Evolutionary conservation across 352 stramenopile genomes (phyloP).

Genomic region (Phytophthora meadii): DNA sequence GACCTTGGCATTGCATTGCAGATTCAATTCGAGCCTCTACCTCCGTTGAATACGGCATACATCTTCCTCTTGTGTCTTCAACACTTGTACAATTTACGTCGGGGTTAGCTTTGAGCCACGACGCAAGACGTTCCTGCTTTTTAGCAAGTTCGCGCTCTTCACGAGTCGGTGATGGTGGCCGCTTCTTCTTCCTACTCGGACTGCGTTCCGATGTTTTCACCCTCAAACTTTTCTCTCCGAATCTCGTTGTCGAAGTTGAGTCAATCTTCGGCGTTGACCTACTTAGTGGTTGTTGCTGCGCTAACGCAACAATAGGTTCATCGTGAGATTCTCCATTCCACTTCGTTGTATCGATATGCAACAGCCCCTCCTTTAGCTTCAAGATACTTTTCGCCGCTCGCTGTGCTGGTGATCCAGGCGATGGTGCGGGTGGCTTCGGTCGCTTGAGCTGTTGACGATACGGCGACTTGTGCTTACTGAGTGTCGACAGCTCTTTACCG

Average conservation of each 20-base stretch:
- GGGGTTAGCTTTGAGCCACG: conserved; percentile 28
- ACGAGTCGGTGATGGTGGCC: conserved; percentile 13
- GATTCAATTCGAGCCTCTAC: conserved; percentile 42
- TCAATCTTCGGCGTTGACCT: conserved; percentile 10
- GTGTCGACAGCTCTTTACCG: conserved; percentile 9
- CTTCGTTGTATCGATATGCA: conserved; percentile 24
- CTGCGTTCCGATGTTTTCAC: conserved; percentile 14
- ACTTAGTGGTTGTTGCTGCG: conserved; percentile 10
- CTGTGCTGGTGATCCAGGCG: conserved; percentile 48
- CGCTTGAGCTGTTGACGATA: conserved; percentile 41
- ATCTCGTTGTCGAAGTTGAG: neutral
- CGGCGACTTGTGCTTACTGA: conserved; percentile 43
- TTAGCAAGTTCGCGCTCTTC: conserved; percentile 25
- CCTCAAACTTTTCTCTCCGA: conserved; percentile 7
- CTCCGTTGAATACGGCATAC: conserved; percentile 42
- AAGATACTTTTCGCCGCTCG: conserved; percentile 64
- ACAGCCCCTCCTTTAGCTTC: conserved; percentile 52
- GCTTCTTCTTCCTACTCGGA: conserved; percentile 31
- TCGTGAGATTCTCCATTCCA: conserved; percentile 1
- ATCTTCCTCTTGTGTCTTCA: conserved; percentile 1
- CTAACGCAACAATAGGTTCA: conserved; percentile 7
- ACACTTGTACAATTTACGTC: conserved; percentile 1
- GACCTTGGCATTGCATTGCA: conserved; percentile 33
- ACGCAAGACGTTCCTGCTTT: conserved; percentile 26
- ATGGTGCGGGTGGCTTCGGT: conserved; percentile 18